phyloP scores from a whole-genome alignment of 441 rosid species.

The Daphne laureola region DNA sequence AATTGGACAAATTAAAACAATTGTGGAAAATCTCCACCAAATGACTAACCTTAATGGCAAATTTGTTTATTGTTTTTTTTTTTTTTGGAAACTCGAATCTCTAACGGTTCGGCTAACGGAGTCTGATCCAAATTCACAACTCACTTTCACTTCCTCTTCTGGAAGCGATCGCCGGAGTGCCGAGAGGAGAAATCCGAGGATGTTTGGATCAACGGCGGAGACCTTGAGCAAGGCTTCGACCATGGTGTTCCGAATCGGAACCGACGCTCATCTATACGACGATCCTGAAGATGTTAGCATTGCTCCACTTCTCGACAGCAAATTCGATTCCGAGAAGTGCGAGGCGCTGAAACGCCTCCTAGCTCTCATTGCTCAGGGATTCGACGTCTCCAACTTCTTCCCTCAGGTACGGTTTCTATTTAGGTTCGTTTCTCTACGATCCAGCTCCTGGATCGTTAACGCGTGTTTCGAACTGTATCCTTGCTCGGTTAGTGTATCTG shows the following conservation, averaged over 20 bases:
- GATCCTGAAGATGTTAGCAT: slow-evolving; percentile 92
- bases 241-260: slow-evolving; percentile 71
- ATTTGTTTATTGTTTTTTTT: no score
- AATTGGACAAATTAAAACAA: no score
- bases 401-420: slow-evolving; percentile 50
- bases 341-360: slow-evolving; percentile 95
- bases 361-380: slow-evolving; percentile 90
- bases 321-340: slow-evolving; percentile 87
- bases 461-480: background rate
- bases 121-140: no score
- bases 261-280: slow-evolving; percentile 92
- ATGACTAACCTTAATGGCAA: no score
- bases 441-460: background rate
- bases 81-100: no score
- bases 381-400: slow-evolving; percentile 93
- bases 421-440: background rate
- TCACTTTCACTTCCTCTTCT: no score
- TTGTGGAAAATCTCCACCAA: no score
- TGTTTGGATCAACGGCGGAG: slow-evolving; percentile 78
- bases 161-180: background rate
- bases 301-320: slow-evolving; percentile 78
- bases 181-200: slow-evolving; percentile 4
- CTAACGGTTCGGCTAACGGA: no score
- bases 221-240: slow-evolving; percentile 88
- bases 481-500: background rate